Base-by-base conservation (phyloP, 2,329 filamentous ascomycete species). In the Trichophyton rubrum region DNA sequence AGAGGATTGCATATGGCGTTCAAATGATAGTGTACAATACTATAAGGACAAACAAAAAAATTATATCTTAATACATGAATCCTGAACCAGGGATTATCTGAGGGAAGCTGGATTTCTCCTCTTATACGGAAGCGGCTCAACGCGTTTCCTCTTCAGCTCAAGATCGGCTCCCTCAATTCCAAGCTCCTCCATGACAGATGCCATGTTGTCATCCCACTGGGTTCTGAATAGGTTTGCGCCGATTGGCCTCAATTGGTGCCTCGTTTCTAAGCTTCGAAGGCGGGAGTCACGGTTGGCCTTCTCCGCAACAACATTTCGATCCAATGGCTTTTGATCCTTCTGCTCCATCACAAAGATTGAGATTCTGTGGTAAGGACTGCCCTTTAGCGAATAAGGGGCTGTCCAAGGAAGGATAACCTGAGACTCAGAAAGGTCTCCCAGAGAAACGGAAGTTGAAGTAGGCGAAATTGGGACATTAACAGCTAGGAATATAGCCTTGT, bases 211-310 rank as follows among this genome's bases (percentile, higher is more conserved):
- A 73, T 99, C 93, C 89, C 91, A 97, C 65, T 87, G 78, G 62
- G 85, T 86, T 66, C 93, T 85, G 85, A 97, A 99, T 67, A 99
- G 77, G 71, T 85, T 89, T 67, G 90, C 88, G 49, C 91, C 91
- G 62, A 96, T 84, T 6, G 91, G 83, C 62, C 78, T 80, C 63
- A 93, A 77, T 61, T 78, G 74, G 71, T 89, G 83, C 71, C 85
- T 85, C 70, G 85, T 82, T 65, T 86, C 82, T 72, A 95, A 87
- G 63, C 82, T 84, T 70, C 89, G 85, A 63, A 96, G 77, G 61
- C 81, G 85, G 76, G 95, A 95, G 56, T 91, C 82, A 59, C 87
- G 82, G 66, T 76, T 72, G 11, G 69, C 68, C 60, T 74, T 73
- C 66, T 72, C 72, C 66, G 81, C 75, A 49, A 90, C 75, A 61